Conservation (phyloP, 352 stramenopile species). For the Phytophthora sp. region DNA sequence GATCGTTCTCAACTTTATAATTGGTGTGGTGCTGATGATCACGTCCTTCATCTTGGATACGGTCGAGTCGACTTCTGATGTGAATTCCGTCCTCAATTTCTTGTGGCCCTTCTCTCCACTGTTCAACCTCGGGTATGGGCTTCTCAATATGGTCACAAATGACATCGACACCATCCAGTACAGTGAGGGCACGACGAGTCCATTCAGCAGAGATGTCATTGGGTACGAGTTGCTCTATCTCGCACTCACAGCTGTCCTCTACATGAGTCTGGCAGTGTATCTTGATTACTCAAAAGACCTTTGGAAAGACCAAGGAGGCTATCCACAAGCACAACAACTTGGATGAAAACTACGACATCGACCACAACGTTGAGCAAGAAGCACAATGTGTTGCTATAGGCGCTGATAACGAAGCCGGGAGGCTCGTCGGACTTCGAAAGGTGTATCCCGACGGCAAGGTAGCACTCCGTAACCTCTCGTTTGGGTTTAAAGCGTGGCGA, state of each 20-base stretch:
- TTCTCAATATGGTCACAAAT: slow-evolving; percentile 36
- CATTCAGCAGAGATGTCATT: slow-evolving; percentile 55
- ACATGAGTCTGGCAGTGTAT: slow-evolving; percentile 42
- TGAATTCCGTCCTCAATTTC: slow-evolving; percentile 62
- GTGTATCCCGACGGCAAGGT: slow-evolving; percentile 82
- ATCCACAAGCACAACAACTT: slow-evolving; percentile 39
- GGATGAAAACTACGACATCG: slow-evolving; percentile 31
- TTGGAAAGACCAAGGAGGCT: slow-evolving; percentile 54
- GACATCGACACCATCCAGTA: slow-evolving; percentile 24
- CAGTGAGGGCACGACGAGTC: slow-evolving; percentile 13
- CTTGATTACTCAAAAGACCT: slow-evolving; percentile 67
- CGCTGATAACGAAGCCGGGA: slow-evolving; percentile 43
- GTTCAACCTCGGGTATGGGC: slow-evolving; percentile 46
- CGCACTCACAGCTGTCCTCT: slow-evolving; percentile 45
- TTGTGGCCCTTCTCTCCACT: slow-evolving; percentile 70
- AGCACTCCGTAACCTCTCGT: slow-evolving; percentile 71
- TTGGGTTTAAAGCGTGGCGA: slow-evolving; percentile 86
- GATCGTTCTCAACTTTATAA: slow-evolving; percentile 67
- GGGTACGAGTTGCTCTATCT: slow-evolving; percentile 60
- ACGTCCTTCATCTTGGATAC: slow-evolving; percentile 54
- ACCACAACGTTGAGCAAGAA: slow-evolving; percentile 53
- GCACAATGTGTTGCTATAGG: slow-evolving; percentile 40
- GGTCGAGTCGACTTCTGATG: slow-evolving; percentile 42
- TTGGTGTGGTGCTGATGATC: slow-evolving; percentile 63
- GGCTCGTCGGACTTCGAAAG: slow-evolving; percentile 64